phyloP scores from a whole-genome alignment of 495 filamentous ascomycete species.

The Venustampulla echinocandica region DNA sequence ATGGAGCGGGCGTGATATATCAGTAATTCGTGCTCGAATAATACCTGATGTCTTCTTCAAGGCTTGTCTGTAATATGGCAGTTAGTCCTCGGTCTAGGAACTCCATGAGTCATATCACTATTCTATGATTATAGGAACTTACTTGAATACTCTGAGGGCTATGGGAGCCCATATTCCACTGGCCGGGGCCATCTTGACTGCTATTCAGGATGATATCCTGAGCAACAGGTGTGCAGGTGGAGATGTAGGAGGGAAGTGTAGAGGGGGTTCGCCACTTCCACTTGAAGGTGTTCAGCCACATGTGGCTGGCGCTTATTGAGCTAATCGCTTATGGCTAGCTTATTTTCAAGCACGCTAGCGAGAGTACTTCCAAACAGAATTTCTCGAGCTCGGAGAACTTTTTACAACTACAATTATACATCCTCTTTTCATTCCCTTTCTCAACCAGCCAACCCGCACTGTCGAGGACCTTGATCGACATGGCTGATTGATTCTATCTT shows the following conservation, averaged over 20 bases:
- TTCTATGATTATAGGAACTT: slow-evolving; percentile 21
- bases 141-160: slow-evolving; percentile 58
- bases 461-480: too few relatives aligned
- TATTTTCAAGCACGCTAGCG: background rate
- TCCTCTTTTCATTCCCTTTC: slow-evolving; percentile 3
- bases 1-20: slow-evolving; percentile 39
- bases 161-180: slow-evolving; percentile 66
- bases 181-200: slow-evolving; percentile 54
- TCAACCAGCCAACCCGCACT: background rate
- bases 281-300: slow-evolving; percentile 1
- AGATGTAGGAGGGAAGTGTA: slow-evolving; percentile 7
- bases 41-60: slow-evolving; percentile 54
- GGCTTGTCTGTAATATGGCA: slow-evolving; percentile 42
- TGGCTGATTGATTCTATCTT: background rate
- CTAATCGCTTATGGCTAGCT: background rate
- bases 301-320: background rate
- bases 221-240: slow-evolving; percentile 2
- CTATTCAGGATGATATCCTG: slow-evolving; percentile 7
- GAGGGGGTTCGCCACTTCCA: background rate
- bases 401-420: slow-evolving; percentile 31
- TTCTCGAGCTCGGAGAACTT: slow-evolving; percentile 20
- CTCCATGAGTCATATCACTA: too few relatives aligned
- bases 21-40: slow-evolving; percentile 52
- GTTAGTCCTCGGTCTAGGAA: too few relatives aligned
- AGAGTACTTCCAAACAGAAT: slow-evolving; percentile 24